Conservation (phyloP, 805 yeast species). For the Starmerella potacharoeniae region DNA sequence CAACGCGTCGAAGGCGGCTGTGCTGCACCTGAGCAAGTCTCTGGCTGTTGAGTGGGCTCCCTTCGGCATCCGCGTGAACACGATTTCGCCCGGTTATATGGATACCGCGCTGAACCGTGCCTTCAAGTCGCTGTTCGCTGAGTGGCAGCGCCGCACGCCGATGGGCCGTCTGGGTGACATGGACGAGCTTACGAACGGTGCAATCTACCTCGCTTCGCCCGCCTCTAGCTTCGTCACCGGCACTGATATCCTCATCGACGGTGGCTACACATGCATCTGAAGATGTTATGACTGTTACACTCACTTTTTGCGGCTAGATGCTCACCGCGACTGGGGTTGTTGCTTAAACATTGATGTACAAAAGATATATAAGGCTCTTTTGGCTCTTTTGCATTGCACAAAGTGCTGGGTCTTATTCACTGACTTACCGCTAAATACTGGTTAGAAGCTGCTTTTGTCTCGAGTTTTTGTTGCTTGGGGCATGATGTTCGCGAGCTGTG, state of each 20-base stretch:
- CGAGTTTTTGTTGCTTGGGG: too few relatives aligned
- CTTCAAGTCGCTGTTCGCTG: conserved; percentile 38
- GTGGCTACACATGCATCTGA: conserved; percentile 38
- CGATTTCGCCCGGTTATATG: conserved; percentile 60
- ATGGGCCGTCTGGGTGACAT: conserved; percentile 61
- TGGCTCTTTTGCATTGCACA: not conserved
- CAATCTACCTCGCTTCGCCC: conserved; percentile 46
- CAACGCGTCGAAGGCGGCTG: conserved; percentile 66
- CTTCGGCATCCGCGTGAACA: conserved; percentile 53
- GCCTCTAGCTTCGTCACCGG: conserved; percentile 58
- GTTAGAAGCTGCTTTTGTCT: too few relatives aligned
- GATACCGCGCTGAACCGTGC: conserved; percentile 58
- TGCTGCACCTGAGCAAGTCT: conserved; percentile 53
- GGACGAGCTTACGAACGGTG: conserved; percentile 56
- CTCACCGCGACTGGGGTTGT: not conserved
- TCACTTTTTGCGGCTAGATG: not conserved
- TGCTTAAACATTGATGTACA: not conserved
- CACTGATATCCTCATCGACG: conserved; percentile 54
- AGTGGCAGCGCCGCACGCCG: conserved; percentile 57
- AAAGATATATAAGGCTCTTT: not conserved
- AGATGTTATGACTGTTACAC: not conserved
- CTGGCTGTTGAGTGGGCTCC: conserved; percentile 67
- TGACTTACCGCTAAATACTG: too few relatives aligned
- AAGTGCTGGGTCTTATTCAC: not conserved
- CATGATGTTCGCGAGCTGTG: too few relatives aligned